Conservation (phyloP, 139 green algal genomes). For the Bryopsis sp. region DNA sequence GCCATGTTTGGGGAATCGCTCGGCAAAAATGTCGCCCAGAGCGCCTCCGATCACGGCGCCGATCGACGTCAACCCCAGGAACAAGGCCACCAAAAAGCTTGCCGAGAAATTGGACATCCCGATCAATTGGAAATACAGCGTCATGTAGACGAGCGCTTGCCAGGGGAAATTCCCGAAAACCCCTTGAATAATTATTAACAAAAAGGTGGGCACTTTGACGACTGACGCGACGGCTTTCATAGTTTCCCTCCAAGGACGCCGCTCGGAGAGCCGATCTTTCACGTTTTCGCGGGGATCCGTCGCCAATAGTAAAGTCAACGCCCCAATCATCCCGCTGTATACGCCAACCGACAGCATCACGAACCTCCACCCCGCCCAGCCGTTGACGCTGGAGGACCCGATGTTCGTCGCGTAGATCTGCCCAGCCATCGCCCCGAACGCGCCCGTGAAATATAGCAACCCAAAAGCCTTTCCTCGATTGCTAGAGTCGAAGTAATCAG, state of each 20-base stretch:
- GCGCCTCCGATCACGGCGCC: constrained; percentile 32
- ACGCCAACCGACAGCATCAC: constrained; percentile 30
- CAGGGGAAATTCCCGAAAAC: constrained; percentile 24
- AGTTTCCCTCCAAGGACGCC: neutral
- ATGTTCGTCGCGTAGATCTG: constrained; percentile 51
- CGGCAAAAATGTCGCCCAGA: constrained; percentile 30
- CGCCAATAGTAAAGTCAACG: constrained; percentile 15
- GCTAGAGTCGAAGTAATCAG: constrained; percentile 39
- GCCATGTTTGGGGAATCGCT: constrained; percentile 27
- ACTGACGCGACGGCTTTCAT: constrained; percentile 1
- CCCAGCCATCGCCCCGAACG: constrained; percentile 42
- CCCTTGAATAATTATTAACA: constrained; percentile 31
- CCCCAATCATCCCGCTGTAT: constrained; percentile 20
- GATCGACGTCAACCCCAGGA: constrained; percentile 3
- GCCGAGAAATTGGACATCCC: constrained; percentile 17
- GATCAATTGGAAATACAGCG: constrained; percentile 27
- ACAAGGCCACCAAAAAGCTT: constrained; percentile 7
- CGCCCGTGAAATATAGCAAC: constrained; percentile 42
- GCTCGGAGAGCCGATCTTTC: constrained; percentile 2
- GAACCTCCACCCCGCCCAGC: constrained; percentile 34
- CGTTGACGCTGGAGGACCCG: constrained; percentile 16
- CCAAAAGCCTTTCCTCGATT: constrained; percentile 54
- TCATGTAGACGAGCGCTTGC: constrained; percentile 28
- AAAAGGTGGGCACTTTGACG: constrained; percentile 30
- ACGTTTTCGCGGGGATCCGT: constrained; percentile 17